Conservation (phyloP, 495 filamentous ascomycete genomes). For the Rhizodiscina lignyota region DNA sequence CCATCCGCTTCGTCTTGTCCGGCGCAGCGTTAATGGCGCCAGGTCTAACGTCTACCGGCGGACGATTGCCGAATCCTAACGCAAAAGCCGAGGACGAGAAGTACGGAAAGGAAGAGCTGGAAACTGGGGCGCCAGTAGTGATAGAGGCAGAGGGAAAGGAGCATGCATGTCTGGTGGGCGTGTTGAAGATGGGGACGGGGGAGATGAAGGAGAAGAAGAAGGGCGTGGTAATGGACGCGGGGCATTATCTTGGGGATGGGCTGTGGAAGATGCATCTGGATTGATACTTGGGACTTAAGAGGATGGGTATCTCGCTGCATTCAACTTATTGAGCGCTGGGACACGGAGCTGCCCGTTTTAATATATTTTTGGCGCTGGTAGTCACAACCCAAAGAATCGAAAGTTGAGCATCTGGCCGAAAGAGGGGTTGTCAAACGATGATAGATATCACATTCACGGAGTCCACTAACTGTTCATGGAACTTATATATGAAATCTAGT, state of each 20-base stretch:
- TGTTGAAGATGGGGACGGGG: constrained; percentile 73
- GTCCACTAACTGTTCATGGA: too few species aligned
- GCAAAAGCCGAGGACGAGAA: constrained; percentile 21
- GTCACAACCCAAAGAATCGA: too few species aligned
- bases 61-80: constrained; percentile 47
- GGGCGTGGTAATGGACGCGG: constrained; percentile 63
- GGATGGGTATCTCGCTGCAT: too few species aligned
- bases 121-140: constrained; percentile 67
- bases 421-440: too few species aligned
- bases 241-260: constrained; percentile 89
- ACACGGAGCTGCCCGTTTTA: too few species aligned
- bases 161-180: constrained; percentile 75
- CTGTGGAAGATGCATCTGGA: constrained; percentile 69
- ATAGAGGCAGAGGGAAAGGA: constrained; percentile 87
- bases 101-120: constrained; percentile 38
- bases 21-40: constrained; percentile 94
- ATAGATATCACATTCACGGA: too few species aligned
- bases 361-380: too few species aligned
- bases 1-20: constrained; percentile 87
- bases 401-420: too few species aligned
- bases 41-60: constrained; percentile 69
- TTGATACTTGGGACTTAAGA: constrained; percentile 26
- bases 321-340: too few species aligned
- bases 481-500: too few species aligned
- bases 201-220: constrained; percentile 88